phyloP scores from a whole-genome alignment of 2,329 filamentous ascomycete genomes.

The Aspergillus sp. region DNA sequence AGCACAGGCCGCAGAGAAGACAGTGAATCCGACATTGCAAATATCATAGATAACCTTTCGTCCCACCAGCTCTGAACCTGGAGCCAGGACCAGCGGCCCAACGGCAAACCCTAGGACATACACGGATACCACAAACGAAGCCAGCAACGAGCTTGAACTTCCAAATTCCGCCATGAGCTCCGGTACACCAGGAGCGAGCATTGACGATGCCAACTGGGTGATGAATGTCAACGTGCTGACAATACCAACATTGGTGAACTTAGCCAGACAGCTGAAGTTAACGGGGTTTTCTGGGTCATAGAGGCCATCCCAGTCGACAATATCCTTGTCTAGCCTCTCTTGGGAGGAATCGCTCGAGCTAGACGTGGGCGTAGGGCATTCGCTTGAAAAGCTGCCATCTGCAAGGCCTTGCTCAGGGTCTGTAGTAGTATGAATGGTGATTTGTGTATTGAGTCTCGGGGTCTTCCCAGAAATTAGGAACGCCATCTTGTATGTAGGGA shows the following conservation, averaged over 20 bases:
- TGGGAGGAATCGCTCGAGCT: background rate
- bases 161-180: slow-evolving; percentile 14
- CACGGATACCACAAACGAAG: slow-evolving; percentile 51
- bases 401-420: background rate
- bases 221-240: slow-evolving; percentile 8
- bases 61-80: slow-evolving; percentile 65
- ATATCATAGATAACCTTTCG: slow-evolving; percentile 56
- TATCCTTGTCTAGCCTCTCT: background rate
- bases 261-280: slow-evolving; percentile 19
- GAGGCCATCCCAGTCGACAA: slow-evolving; percentile 17
- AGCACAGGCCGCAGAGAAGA: slow-evolving; percentile 65
- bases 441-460: background rate
- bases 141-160: slow-evolving; percentile 6
- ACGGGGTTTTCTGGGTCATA: slow-evolving; percentile 31
- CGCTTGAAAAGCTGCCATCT: background rate
- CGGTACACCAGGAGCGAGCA: slow-evolving; percentile 38
- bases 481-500: background rate
- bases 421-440: background rate
- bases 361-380: background rate
- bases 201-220: slow-evolving; percentile 24
- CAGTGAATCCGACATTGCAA: slow-evolving; percentile 60
- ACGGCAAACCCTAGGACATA: slow-evolving; percentile 60
- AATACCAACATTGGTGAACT: background rate
- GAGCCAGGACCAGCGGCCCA: slow-evolving; percentile 59
- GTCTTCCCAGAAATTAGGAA: background rate